Evolutionary conservation across 2,329 filamentous ascomycete genomes (phyloP), one percentile per base, ranked within the genome.

Genomic region (Hymenoscyphus occultus): DNA sequence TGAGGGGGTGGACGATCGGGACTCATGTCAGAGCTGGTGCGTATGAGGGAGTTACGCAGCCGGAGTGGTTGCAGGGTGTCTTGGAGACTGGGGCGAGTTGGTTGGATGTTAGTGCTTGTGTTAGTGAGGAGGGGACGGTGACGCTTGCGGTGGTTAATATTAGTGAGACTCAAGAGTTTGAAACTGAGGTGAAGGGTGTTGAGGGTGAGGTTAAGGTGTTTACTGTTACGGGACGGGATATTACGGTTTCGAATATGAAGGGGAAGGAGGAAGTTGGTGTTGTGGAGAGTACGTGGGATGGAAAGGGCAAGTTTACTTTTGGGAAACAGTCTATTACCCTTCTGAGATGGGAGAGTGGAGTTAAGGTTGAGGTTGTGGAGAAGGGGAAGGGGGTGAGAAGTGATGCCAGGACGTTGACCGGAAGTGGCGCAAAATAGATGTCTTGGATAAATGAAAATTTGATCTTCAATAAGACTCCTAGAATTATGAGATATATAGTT

Each of bases 141-240:
- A 89, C 81, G 68, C 71, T 94, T 68, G 90, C 84, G 2, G 90
- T 93, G 0, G 89, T 92, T 16, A 95, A 95, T 74, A 83, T 92
- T 39, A 81, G 83, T 66, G 86, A 89, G 67, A 81, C 82, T 9
- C 80, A 83, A 67, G 84, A 82, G 64, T 87, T 89, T 62, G 80
- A 84, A 67, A 84, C 84, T 0, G 79, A 83, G 56, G 70, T 92
- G n/a, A 80, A 83, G 51, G 89, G 89, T 0, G 74, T 86, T 0
- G 80, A 79, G 0, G 78, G 77, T 1, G 77, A 82, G 1, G 84
- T 90, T 0, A 72, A 84, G 35, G 86, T 91, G 3, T 88, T 85
- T 72, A 86, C 81, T 0, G 85, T 93, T 14, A 83, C 83, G 1
- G 89, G 86, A 0, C 76, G 80, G 1, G 78, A 79, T 66, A 80